Conservation (phyloP, 176 grass and related monocot species). For the Panicum miliaceum region DNA sequence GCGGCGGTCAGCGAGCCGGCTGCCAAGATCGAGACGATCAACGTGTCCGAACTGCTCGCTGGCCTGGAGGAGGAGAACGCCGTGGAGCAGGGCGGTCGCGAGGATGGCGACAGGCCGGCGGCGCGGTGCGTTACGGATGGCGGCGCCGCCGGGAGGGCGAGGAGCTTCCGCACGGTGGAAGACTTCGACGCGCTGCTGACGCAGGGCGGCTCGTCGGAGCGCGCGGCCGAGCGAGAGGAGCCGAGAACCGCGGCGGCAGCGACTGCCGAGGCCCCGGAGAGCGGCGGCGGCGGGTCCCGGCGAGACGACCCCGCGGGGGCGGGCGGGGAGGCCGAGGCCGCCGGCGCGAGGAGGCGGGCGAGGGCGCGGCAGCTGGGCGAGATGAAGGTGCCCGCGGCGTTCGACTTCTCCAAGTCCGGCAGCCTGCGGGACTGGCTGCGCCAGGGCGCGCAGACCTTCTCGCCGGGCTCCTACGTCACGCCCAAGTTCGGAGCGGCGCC, state of each 20-base stretch:
- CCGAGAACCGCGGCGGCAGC: not conserved
- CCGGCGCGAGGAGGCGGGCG: slow-evolving; percentile 48
- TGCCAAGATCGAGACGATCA: slow-evolving; percentile 67
- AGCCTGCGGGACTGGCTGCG: slow-evolving; percentile 83
- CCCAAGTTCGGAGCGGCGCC: slow-evolving; percentile 60
- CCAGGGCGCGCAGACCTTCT: slow-evolving; percentile 67
- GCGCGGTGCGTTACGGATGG: not conserved
- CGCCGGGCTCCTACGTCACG: slow-evolving; percentile 73
- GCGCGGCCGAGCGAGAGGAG: not conserved
- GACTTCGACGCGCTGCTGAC: slow-evolving; percentile 61
- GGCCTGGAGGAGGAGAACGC: slow-evolving; percentile 69
- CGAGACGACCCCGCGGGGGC: not conserved
- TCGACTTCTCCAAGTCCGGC: slow-evolving; percentile 72
- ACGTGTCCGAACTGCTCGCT: slow-evolving; percentile 68
- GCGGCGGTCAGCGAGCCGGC: not conserved
- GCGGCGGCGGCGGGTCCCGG: not conserved
- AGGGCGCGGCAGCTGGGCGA: slow-evolving; percentile 60
- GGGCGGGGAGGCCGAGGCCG: not conserved
- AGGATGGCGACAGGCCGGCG: not conserved
- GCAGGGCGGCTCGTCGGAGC: not conserved
- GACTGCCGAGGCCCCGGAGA: not conserved
- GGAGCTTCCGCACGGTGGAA: slow-evolving; percentile 73
- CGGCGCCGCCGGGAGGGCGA: not conserved
- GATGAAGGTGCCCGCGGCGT: slow-evolving; percentile 57
- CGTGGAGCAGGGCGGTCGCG: not conserved